These are phyloP conservation scores for Staphylotrichum tortipilum DNA, from an alignment of 495 filamentous ascomycete species.

Conservation along the genomic window DNA sequence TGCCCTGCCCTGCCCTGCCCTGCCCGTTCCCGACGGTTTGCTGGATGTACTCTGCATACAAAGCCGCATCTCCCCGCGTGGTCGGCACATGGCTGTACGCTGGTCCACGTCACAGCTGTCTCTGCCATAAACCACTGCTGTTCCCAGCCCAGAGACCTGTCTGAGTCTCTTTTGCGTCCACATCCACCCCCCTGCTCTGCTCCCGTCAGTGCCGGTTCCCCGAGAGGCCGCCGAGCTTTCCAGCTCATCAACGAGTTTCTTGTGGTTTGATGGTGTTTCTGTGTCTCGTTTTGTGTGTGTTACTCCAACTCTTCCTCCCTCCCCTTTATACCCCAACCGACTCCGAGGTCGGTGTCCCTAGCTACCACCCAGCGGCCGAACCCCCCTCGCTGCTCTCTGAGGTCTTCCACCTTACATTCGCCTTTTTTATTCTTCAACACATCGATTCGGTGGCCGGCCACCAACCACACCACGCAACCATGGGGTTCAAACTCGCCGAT, in stretches of 20 bases:
- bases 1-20: no score
- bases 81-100: neutral
- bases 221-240: neutral
- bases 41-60: no score
- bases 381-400: neutral
- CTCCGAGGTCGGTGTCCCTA: no score
- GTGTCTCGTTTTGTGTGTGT: no score
- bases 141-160: neutral
- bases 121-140: no score
- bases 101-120: neutral
- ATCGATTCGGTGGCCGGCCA: neutral
- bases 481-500: constrained; percentile 4
- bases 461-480: neutral
- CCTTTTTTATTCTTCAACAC: no score
- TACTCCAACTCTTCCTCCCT: no score
- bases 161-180: no score
- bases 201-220: no score
- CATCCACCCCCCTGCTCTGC: no score
- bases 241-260: neutral
- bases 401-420: neutral
- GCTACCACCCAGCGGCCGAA: neutral
- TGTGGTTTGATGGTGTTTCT: no score
- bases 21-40: neutral
- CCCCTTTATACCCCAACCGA: no score
- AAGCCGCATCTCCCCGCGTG: neutral